These are phyloP conservation scores for Alternaria sp. DNA, from an alignment of 2,329 filamentous ascomycete species.

Conservation along the genomic window DNA sequence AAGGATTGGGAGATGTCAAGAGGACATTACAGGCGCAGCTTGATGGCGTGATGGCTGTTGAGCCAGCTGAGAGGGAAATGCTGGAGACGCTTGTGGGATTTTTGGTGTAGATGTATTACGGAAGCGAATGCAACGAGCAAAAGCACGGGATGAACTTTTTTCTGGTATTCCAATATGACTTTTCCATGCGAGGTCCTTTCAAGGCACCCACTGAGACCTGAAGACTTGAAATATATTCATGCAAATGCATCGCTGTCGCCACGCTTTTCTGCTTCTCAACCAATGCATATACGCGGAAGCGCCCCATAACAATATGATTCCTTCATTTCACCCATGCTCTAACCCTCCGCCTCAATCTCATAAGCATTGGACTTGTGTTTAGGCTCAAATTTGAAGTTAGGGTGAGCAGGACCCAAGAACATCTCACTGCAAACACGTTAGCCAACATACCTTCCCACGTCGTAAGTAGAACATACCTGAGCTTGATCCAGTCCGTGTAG, in stretches of 20 bases:
- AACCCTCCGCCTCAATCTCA: slow-evolving; percentile 67
- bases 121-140: background rate
- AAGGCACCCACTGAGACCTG: background rate
- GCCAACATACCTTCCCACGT: background rate
- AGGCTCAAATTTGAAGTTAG: slow-evolving; percentile 90
- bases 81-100: slow-evolving; percentile 61
- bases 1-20: slow-evolving; percentile 67
- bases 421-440: slow-evolving; percentile 72
- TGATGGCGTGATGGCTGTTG: slow-evolving; percentile 60
- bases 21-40: slow-evolving; percentile 73
- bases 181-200: background rate
- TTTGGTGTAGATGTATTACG: slow-evolving; percentile 19
- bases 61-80: slow-evolving; percentile 68
- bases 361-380: slow-evolving; percentile 98
- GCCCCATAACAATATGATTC: background rate
- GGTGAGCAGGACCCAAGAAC: slow-evolving; percentile 91
- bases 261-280: background rate
- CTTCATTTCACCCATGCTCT: background rate
- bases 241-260: background rate
- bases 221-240: background rate
- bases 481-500: slow-evolving; percentile 98
- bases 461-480: slow-evolving; percentile 68
- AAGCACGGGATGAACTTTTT: background rate
- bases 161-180: background rate
- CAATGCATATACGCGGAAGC: background rate